Evolutionary conservation across 2,329 filamentous ascomycete genomes (phyloP).

Genomic region (Corinectria fuckeliana): DNA sequence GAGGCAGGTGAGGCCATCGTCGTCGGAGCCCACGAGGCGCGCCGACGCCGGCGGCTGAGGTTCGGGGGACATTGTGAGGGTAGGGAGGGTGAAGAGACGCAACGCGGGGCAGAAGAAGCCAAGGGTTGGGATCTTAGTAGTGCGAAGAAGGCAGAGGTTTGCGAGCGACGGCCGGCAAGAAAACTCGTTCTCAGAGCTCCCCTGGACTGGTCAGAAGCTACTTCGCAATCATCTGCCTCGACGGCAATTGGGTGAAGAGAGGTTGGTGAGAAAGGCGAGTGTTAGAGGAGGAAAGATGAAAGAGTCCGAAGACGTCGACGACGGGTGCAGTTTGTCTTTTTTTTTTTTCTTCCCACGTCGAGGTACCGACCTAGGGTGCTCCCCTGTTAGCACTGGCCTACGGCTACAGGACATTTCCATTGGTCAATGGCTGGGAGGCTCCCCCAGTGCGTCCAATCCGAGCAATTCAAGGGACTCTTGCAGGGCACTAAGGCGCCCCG

Average conservation of each 20-base stretch:
- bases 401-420: slow-evolving; percentile 15
- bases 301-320: slow-evolving; percentile 27
- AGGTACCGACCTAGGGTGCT: slow-evolving; percentile 21
- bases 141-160: slow-evolving; percentile 34
- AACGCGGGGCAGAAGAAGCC: slow-evolving; percentile 43
- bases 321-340: slow-evolving; percentile 39
- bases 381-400: slow-evolving; percentile 13
- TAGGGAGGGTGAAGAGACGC: slow-evolving; percentile 13
- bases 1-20: slow-evolving; percentile 76
- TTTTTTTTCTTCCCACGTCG: slow-evolving; percentile 31
- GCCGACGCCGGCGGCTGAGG: slow-evolving; percentile 65
- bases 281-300: slow-evolving; percentile 28
- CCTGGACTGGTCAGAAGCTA: slow-evolving; percentile 47
- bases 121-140: slow-evolving; percentile 21
- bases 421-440: slow-evolving; percentile 34
- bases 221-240: slow-evolving; percentile 48
- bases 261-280: slow-evolving; percentile 28
- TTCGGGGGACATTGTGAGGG: slow-evolving; percentile 42
- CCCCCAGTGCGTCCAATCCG: slow-evolving; percentile 28
- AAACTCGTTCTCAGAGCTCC: slow-evolving; percentile 49
- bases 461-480: slow-evolving; percentile 25
- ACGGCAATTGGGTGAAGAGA: slow-evolving; percentile 29
- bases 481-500: slow-evolving; percentile 37
- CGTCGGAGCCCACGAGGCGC: slow-evolving; percentile 57
- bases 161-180: slow-evolving; percentile 46